Evolutionary conservation across 2,329 filamentous ascomycete genomes (phyloP).

Genomic region (Xylaria sp.): DNA sequence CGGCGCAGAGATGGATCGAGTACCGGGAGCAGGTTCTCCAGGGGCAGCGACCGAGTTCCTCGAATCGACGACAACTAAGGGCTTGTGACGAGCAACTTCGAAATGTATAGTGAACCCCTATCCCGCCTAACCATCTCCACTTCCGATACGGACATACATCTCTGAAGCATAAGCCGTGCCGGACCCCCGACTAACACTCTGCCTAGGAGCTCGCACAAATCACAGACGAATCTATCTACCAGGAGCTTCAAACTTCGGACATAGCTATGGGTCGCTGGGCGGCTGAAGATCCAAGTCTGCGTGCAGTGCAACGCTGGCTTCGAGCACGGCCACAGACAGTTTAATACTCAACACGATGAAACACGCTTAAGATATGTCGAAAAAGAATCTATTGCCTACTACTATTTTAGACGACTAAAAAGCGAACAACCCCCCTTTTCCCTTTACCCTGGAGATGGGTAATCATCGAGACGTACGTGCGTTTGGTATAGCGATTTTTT

Average conservation of each 20-base stretch:
- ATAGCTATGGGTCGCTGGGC: constrained; percentile 69
- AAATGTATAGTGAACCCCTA: constrained; percentile 55
- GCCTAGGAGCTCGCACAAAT: constrained; percentile 65
- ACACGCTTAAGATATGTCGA: constrained; percentile 6
- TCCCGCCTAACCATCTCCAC: constrained; percentile 15
- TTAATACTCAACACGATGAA: constrained; percentile 34
- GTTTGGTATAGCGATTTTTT: constrained; percentile 14
- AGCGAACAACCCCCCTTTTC: constrained; percentile 12
- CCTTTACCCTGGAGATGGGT: constrained; percentile 14
- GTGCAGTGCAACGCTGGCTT: constrained; percentile 68
- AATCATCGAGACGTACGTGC: constrained; percentile 14
- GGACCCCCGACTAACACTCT: constrained; percentile 2
- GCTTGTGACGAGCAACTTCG: constrained; percentile 67
- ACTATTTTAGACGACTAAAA: constrained; percentile 14
- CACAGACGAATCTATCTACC: constrained; percentile 68
- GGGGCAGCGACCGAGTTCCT: constrained; percentile 59
- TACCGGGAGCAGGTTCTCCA: constrained; percentile 64
- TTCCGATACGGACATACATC: constrained; percentile 14
- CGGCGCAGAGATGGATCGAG: constrained; percentile 68
- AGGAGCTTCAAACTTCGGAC: constrained; percentile 64
- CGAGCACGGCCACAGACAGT: constrained; percentile 53
- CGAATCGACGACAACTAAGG: constrained; percentile 60
- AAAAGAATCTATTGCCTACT: constrained; percentile 10
- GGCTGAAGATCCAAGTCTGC: constrained; percentile 68
- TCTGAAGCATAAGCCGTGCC: neutral